Percentiles rank a stretch among this genome's conserved stretches.
Evolutionary conservation across 1,139 yeast genomes (phyloP).

Genomic region (Pneumocystis oryctolagi): DNA sequence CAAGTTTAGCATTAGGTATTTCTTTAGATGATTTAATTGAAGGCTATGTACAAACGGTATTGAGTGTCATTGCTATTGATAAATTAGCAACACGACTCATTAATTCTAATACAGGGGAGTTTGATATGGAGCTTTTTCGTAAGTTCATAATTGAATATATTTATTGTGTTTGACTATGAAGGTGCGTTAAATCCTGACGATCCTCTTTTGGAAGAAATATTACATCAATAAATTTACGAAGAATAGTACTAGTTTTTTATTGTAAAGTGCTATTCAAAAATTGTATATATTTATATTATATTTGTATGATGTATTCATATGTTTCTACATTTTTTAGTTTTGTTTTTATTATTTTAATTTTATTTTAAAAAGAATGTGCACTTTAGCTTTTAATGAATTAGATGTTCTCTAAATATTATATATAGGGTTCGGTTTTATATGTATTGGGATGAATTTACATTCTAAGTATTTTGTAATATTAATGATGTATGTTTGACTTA

Average conservation of each 20-base stretch:
- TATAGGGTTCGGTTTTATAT: too few species aligned
- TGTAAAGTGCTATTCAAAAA: not conserved
- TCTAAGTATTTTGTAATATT: too few species aligned
- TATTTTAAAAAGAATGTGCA: too few species aligned
- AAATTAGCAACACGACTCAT: not conserved
- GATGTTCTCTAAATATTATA: too few species aligned
- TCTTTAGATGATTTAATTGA: constrained; percentile 1
- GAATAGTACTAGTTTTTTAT: not conserved
- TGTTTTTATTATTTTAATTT: too few species aligned
- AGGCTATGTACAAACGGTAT: constrained; percentile 2
- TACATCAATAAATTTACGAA: not conserved
- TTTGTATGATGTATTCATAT: too few species aligned
- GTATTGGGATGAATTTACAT: too few species aligned
- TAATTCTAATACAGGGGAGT: not conserved
- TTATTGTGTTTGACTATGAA: not conserved
- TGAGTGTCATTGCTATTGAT: constrained; percentile 2
- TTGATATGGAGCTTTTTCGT: constrained; percentile 1
- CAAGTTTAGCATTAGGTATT: not conserved
- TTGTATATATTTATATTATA: too few species aligned
- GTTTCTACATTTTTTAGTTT: too few species aligned
- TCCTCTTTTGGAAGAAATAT: not conserved
- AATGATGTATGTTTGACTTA: too few species aligned
- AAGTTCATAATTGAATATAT: not conserved
- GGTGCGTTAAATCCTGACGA: not conserved
- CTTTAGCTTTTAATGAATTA: too few species aligned